These are phyloP conservation scores for Naganishia kalamii DNA, from an alignment of 768 basidiomycete genomes.

Conservation along the genomic window DNA sequence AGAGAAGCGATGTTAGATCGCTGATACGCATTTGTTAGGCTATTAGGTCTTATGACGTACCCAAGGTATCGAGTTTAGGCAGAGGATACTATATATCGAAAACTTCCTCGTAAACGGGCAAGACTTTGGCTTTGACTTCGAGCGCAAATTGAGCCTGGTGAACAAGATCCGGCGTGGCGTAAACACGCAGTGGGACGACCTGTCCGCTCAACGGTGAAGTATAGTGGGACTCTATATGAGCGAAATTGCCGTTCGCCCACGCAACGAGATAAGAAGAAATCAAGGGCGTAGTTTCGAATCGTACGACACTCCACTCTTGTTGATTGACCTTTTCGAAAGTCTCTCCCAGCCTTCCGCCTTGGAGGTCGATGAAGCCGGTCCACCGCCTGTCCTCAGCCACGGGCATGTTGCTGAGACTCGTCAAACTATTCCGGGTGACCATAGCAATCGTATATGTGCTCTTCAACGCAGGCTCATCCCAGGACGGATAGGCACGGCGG, in stretches of 20 bases:
- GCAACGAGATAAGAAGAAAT: slow-evolving; percentile 89
- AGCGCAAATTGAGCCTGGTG: slow-evolving; percentile 77
- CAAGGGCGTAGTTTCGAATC: slow-evolving; percentile 71
- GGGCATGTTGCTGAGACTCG: slow-evolving; percentile 82
- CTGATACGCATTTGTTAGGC: too few species aligned
- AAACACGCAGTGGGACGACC: slow-evolving; percentile 73
- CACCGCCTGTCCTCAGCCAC: slow-evolving; percentile 56
- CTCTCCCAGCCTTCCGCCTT: slow-evolving; percentile 47
- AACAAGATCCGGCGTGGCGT: slow-evolving; percentile 75
- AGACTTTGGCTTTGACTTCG: slow-evolving; percentile 69
- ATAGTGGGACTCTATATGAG: slow-evolving; percentile 64
- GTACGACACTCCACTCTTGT: slow-evolving; percentile 67
- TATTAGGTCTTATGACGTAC: slow-evolving; percentile 67
- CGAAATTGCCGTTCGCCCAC: slow-evolving; percentile 65
- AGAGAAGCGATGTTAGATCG: too few species aligned
- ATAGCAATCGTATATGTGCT: slow-evolving; percentile 65
- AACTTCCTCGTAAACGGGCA: slow-evolving; percentile 85
- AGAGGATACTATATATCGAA: slow-evolving; percentile 88
- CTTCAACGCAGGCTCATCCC: slow-evolving; percentile 89
- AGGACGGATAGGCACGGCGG: slow-evolving; percentile 55
- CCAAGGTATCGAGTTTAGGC: slow-evolving; percentile 88
- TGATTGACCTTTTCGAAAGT: slow-evolving; percentile 24
- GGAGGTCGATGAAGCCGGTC: slow-evolving; percentile 45
- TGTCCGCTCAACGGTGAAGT: slow-evolving; percentile 72
- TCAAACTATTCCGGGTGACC: slow-evolving; percentile 66